A percentile compares a stretch with the other conserved stretches of the same genome.
Conservation (phyloP, 495 filamentous ascomycete species). For the Amniculicola lignicola region DNA sequence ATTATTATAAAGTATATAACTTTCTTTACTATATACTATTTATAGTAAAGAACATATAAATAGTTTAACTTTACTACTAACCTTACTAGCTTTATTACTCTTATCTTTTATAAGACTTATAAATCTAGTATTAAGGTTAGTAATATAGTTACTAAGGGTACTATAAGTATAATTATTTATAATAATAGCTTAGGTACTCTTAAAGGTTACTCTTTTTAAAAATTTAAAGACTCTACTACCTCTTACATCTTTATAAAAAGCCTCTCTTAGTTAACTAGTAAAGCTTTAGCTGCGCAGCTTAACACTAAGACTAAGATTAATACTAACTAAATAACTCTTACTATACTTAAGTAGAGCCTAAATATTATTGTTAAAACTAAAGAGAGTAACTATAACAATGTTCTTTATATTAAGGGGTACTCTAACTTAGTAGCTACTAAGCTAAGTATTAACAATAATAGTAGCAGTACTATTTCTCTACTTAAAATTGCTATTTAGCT, state of each 20-base stretch:
- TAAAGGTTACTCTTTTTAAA: constrained; percentile 55
- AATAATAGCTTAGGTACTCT: constrained; percentile 59
- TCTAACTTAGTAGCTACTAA: constrained; percentile 65
- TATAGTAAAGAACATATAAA: not conserved
- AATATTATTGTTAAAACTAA: constrained; percentile 69
- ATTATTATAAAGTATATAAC: constrained; percentile 46
- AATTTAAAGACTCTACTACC: constrained; percentile 44
- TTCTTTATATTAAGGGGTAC: constrained; percentile 62
- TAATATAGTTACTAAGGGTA: constrained; percentile 57
- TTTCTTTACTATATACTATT: not conserved
- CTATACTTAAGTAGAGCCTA: constrained; percentile 39
- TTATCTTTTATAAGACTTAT: constrained; percentile 62
- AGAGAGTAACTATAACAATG: constrained; percentile 61
- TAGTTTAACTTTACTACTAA: constrained; percentile 54
- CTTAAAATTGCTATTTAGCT: constrained; percentile 62
- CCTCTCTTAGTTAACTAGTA: constrained; percentile 55
- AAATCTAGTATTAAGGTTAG: constrained; percentile 58
- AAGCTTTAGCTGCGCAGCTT: constrained; percentile 46
- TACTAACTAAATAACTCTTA: constrained; percentile 41
- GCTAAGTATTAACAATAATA: constrained; percentile 67
- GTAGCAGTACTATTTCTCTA: constrained; percentile 61
- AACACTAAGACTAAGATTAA: constrained; percentile 33
- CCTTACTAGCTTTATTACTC: constrained; percentile 55
- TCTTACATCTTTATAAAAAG: constrained; percentile 53
- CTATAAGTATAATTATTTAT: constrained; percentile 59